Base-by-base conservation (phyloP, 106 monocot species). In the Apostasia ramifera region DNA sequence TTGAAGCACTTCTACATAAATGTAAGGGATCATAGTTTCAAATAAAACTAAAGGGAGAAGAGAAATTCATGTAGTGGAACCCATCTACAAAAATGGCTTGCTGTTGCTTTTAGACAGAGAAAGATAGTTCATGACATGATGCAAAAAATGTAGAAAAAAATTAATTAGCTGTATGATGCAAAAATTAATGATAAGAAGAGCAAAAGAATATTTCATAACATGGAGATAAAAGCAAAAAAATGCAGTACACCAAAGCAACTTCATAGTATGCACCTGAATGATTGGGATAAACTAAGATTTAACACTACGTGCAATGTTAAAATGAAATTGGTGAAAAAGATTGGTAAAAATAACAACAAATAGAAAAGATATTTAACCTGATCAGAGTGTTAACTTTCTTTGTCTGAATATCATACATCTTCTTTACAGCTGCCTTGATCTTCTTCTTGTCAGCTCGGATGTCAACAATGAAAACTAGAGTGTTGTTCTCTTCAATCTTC, bases 401-500 rank as follows among this genome's bases (percentile, higher is more conserved):
- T 0, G 76, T 41, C 53, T 76, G 76, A 45, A 76, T 76, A 55
- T 76, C 76, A 47, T 76, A 76, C 76, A 79, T 79, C 51, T 73
- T 77, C 73, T 82, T 82, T n/a, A 82, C 82, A 2, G 82, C 82
- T 1, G 77, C 77, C 58, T 82, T 82, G 48, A 82, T 82, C 70
- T 82, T 82, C 77, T 82, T 82, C 77, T 82, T 82, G 70, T 82
- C 82, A 0, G 82, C 82, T 57, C 82, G 77, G 59, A 82, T 64
- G 58, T 82, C 82, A 37, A 82, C 82, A 47, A 82, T 82, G 77
- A 82, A 82, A 45, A 82, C 82, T 53, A 82, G 82, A 6, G 82
- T 82, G 66, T 82, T 82, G 82, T 82, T 82, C 47, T 82, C 82
- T 44, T 82, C 82, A 2, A 82, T 82, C 73, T 82, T 82, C 66